Evolutionary conservation across 2,329 filamentous ascomycete species (phyloP).

Genomic region (Venturia oleaginea): DNA sequence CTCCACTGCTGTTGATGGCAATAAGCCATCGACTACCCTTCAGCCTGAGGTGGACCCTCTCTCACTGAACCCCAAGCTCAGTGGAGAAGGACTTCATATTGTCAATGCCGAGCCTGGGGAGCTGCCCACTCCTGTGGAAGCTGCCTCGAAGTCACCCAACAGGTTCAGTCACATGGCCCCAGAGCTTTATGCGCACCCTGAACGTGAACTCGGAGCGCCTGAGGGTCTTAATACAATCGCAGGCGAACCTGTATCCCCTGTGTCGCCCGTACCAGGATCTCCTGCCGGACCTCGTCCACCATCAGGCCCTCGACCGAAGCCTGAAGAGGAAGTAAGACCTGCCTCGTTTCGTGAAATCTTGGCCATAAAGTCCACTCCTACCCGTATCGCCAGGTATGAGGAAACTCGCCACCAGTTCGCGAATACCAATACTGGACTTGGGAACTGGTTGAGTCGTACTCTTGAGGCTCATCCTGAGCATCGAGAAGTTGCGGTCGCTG

Average conservation of each 20-base stretch:
- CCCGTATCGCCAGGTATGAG: constrained; percentile 67
- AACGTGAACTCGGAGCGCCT: neutral
- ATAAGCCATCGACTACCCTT: neutral
- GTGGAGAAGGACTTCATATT: constrained; percentile 16
- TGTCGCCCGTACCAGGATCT: neutral
- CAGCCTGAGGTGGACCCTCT: constrained; percentile 6
- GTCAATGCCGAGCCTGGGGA: constrained; percentile 16
- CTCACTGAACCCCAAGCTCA: constrained; percentile 11
- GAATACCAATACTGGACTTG: constrained; percentile 64
- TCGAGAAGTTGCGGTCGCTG: constrained; percentile 27
- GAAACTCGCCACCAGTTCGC: constrained; percentile 64
- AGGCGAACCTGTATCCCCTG: neutral
- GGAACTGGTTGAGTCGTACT: constrained; percentile 46
- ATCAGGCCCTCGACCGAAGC: constrained; percentile 7
- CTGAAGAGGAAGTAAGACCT: constrained; percentile 6
- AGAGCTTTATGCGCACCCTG: neutral
- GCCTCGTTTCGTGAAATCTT: constrained; percentile 62
- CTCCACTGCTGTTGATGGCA: neutral
- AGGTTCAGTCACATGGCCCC: neutral
- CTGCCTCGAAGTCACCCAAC: neutral
- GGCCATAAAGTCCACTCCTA: constrained; percentile 52
- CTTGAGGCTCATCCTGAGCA: constrained; percentile 45
- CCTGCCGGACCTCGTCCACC: constrained; percentile 9
- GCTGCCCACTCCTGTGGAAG: constrained; percentile 13
- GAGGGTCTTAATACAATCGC: neutral